These are phyloP conservation scores for Carnegiea gigantea DNA, from an alignment of 179 eudicot genomes.

Conservation along the genomic window DNA sequence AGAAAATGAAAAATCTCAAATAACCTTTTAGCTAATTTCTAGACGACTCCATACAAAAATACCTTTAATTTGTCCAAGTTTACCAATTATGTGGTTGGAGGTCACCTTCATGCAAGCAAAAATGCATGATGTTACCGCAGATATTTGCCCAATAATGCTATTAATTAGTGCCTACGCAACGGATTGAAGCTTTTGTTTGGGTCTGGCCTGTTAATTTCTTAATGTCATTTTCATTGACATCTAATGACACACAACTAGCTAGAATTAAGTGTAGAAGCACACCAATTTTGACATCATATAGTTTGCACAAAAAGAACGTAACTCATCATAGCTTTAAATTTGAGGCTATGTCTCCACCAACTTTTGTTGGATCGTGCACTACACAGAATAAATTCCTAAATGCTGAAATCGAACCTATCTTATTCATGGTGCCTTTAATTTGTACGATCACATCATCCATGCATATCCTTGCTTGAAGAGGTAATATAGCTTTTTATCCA, in stretches of 20 bases:
- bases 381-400: too few relatives aligned
- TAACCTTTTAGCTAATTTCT: too few relatives aligned
- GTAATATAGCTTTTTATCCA: too few relatives aligned
- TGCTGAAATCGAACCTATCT: too few relatives aligned
- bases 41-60: neutral
- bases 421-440: neutral
- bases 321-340: neutral
- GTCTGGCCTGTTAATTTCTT: neutral
- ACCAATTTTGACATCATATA: neutral
- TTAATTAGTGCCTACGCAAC: neutral
- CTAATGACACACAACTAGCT: neutral
- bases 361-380: neutral
- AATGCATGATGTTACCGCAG: neutral
- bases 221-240: slow-evolving; percentile 7
- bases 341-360: neutral
- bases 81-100: neutral
- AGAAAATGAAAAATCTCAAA: too few relatives aligned
- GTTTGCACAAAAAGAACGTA: neutral
- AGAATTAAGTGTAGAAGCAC: too few relatives aligned
- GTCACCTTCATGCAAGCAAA: neutral
- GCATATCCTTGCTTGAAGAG: too few relatives aligned
- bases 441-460: neutral
- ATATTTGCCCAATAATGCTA: neutral
- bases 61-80: neutral
- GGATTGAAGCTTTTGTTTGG: neutral